Conservation (phyloP, 2,329 filamentous ascomycete species). For the Colletotrichum scovillei region DNA sequence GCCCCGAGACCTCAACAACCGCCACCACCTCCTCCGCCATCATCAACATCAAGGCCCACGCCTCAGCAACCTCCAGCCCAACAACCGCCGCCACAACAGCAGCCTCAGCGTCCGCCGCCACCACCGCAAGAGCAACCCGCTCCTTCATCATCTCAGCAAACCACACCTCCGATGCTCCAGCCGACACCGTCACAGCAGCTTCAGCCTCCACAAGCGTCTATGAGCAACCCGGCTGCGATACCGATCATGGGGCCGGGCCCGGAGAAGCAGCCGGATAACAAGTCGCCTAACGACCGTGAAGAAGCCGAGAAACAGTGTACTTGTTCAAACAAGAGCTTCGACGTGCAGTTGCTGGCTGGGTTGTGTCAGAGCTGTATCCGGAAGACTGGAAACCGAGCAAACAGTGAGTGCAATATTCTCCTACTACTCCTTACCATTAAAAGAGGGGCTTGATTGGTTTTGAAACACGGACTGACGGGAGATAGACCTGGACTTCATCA, state of each 20-base stretch:
- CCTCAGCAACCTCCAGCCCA: not conserved
- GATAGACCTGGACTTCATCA: constrained; percentile 50
- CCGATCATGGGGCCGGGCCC: constrained; percentile 37
- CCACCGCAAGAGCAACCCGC: not conserved
- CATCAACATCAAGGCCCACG: not conserved
- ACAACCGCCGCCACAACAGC: not conserved
- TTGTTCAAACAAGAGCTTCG: constrained; percentile 52
- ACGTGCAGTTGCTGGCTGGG: constrained; percentile 50
- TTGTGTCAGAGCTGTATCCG: constrained; percentile 53
- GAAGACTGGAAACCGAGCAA: constrained; percentile 43
- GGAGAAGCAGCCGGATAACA: constrained; percentile 27
- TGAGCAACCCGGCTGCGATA: not conserved
- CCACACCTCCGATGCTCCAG: not conserved
- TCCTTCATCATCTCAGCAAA: not conserved
- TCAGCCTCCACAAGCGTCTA: not conserved
- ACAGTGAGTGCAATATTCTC: constrained; percentile 43
- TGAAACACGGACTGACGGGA: not conserved
- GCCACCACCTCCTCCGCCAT: not conserved
- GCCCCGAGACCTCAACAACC: not conserved
- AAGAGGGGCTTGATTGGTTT: too few relatives aligned
- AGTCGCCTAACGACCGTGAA: constrained; percentile 27
- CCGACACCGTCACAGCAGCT: not conserved
- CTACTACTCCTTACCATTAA: not conserved
- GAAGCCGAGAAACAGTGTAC: constrained; percentile 49
- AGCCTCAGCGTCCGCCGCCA: not conserved